Base-by-base conservation (phyloP, 2,329 filamentous ascomycete species). In the Penicillium thymicola region DNA sequence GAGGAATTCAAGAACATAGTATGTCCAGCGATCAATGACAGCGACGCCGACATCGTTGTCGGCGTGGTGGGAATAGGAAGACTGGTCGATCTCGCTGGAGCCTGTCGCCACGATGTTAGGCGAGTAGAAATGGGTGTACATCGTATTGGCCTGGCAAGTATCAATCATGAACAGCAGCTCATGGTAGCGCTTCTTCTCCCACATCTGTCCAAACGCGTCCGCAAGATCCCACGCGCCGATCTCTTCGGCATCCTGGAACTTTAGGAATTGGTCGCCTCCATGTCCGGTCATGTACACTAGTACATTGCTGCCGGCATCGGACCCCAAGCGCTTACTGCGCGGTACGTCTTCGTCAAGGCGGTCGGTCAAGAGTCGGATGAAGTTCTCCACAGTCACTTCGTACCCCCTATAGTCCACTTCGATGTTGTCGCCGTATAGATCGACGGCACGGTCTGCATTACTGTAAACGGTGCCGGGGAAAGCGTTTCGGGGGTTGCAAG, bases 91-190 rank as follows among this genome's bases (percentile, higher is more conserved):
- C 73, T 94, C 92, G 3, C 90, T 95, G 32, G 90, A 96, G n/a
- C 94, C 94, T 0, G 95, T 99, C 0, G 94, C 94, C 68, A 99
- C 92, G 68, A 99, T 97, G 70, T 97, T 97, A 46, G 93, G 93
- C 5, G 92, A 96, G 80, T 99, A 99, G 70, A 99, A 90, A 67
- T 96, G 93, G 72, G 88, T 93, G 78, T 96, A 99, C 92, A 99
- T 97, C 32, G 94, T 99, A 75, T 99, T 99, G 54, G 94, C 94
- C 78, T 99, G 94, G 78, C 94, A 99, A 0, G 94, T 99, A 75
- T 99, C 94, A 76, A 99, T 99, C 94, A 99, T 99, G 81, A 99
- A 99, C 56, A 99, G 85, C 65, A 99, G 87, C 76, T 99, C 94
- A 73, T 97, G 90, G 76, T 97, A 99, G 80, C 94, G 88, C 79